These are phyloP conservation scores for Hippophae rhamnoides DNA, from an alignment of 306 rosid genomes.

Conservation along the genomic window DNA sequence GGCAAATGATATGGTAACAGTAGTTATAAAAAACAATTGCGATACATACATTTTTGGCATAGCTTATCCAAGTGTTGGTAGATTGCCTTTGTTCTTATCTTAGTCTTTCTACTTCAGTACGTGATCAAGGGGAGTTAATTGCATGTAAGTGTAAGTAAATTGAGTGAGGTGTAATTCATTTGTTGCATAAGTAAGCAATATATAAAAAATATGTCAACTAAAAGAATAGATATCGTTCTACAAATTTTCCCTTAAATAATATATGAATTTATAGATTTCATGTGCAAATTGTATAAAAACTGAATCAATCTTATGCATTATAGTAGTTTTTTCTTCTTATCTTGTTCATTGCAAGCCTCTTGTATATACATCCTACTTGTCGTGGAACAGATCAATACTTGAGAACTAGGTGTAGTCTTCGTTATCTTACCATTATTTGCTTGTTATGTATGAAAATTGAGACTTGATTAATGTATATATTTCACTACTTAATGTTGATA, in stretches of 20 bases:
- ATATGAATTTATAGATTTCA: too few species aligned
- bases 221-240: neutral
- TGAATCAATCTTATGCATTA: neutral
- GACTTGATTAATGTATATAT: too few species aligned
- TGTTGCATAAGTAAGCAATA: neutral
- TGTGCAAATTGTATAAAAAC: neutral
- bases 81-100: slow-evolving; percentile 50
- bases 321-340: neutral
- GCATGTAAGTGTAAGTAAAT: neutral
- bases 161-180: neutral
- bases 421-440: slow-evolving; percentile 6
- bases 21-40: slow-evolving; percentile 62
- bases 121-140: too few species aligned
- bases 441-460: neutral
- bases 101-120: slow-evolving; percentile 54
- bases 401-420: slow-evolving; percentile 13
- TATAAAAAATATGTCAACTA: neutral
- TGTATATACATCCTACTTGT: slow-evolving; percentile 76
- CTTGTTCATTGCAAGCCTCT: slow-evolving; percentile 61
- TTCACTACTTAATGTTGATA: too few species aligned
- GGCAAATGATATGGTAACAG: slow-evolving; percentile 39
- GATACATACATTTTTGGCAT: slow-evolving; percentile 60
- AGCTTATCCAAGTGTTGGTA: slow-evolving; percentile 55
- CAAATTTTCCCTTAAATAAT: too few species aligned
- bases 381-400: slow-evolving; percentile 60